Evolutionary conservation across 306 rosid species (phyloP).

Genomic region (Cyclanthera cordifolia): DNA sequence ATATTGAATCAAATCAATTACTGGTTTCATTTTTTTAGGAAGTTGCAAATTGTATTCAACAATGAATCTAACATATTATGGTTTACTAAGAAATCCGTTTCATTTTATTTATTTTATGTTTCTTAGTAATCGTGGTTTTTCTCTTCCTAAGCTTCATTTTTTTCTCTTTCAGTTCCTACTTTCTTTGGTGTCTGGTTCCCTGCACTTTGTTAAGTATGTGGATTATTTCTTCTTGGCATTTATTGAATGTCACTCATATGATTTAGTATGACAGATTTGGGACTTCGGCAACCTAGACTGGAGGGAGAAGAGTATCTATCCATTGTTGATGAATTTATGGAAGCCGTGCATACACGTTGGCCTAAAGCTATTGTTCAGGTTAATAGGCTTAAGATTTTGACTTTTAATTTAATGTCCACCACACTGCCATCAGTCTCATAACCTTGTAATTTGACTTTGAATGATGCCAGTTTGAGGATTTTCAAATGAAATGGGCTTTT

Average conservation of each 20-base stretch:
- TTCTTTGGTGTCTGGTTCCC: background rate
- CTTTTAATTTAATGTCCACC: slow-evolving; percentile 10
- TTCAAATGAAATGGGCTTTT: slow-evolving; percentile 99
- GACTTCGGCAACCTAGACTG: slow-evolving; percentile 93
- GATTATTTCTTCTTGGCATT: slow-evolving; percentile 10
- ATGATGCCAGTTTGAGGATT: slow-evolving; percentile 82
- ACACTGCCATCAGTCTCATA: slow-evolving; percentile 19
- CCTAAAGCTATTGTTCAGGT: slow-evolving; percentile 97
- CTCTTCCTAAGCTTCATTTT: background rate
- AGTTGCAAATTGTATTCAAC: background rate
- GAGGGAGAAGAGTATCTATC: slow-evolving; percentile 94
- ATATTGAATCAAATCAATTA: too few relatives aligned
- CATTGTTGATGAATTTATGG: slow-evolving; percentile 96
- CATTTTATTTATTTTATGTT: slow-evolving; percentile 1
- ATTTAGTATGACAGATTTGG: slow-evolving; percentile 66
- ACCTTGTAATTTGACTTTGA: slow-evolving; percentile 18
- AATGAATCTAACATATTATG: background rate
- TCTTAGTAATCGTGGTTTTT: background rate
- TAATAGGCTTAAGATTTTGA: slow-evolving; percentile 21
- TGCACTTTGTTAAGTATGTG: background rate
- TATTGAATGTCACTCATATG: slow-evolving; percentile 30
- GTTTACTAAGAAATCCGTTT: background rate
- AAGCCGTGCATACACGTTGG: slow-evolving; percentile 90
- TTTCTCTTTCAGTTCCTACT: slow-evolving; percentile 12
- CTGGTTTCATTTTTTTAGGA: background rate